These are phyloP conservation scores for Kazachstania kunashirensis DNA, from an alignment of 805 yeast species.

Conservation along the genomic window DNA sequence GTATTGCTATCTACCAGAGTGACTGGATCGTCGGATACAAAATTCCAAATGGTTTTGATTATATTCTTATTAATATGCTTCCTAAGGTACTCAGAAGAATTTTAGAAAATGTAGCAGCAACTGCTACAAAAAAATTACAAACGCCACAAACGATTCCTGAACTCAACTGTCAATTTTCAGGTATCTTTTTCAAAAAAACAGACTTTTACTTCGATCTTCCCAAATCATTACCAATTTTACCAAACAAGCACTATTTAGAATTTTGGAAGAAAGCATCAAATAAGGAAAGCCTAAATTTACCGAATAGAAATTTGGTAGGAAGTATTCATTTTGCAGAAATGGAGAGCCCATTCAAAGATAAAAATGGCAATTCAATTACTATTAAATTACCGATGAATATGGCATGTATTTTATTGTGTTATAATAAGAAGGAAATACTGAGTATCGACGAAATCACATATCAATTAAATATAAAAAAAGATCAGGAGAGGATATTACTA, in stretches of 20 bases:
- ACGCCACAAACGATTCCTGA: not conserved
- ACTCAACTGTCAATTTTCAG: not conserved
- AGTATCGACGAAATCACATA: slow-evolving; percentile 2
- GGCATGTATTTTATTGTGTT: slow-evolving; percentile 14
- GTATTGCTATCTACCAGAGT: not conserved
- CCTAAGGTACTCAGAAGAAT: not conserved
- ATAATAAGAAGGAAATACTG: slow-evolving; percentile 9
- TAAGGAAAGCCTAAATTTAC: too few species aligned
- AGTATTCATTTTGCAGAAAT: slow-evolving; percentile 10
- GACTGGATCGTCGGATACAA: not conserved
- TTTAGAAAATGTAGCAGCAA: not conserved
- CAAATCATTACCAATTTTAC: not conserved
- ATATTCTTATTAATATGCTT: not conserved
- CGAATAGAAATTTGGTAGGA: not conserved
- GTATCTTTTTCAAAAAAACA: not conserved
- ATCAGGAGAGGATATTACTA: slow-evolving; percentile 3
- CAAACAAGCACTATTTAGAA: not conserved
- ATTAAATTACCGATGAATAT: slow-evolving; percentile 6
- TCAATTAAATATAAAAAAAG: slow-evolving; percentile 3
- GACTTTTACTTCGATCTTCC: not conserved
- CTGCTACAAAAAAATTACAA: not conserved
- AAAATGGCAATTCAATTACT: not conserved
- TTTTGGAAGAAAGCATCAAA: too few species aligned
- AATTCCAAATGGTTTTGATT: not conserved
- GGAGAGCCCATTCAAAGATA: slow-evolving; percentile 4